These are phyloP conservation scores for Solanum boliviense DNA, from an alignment of 257 asterid genomes.

Conservation along the genomic window DNA sequence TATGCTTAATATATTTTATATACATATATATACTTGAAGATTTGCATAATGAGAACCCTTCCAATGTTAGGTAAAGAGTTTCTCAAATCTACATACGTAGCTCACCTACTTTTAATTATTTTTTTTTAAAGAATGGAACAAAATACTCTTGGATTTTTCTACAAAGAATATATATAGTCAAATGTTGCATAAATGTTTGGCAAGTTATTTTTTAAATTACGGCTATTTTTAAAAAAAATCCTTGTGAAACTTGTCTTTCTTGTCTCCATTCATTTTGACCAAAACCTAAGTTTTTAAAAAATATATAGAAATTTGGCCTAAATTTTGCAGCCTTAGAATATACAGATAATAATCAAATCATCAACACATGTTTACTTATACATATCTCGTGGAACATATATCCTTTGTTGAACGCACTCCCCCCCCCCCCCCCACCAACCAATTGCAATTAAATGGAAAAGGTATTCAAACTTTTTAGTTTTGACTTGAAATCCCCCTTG, in stretches of 20 bases:
- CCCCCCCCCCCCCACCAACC: neutral
- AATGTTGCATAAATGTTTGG: neutral
- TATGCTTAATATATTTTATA: neutral
- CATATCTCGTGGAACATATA: neutral
- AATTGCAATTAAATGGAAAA: neutral
- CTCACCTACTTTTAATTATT: neutral
- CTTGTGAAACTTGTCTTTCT: neutral
- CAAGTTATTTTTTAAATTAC: neutral
- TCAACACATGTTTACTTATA: neutral
- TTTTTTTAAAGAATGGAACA: neutral
- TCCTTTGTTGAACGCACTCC: neutral
- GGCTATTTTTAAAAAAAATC: neutral
- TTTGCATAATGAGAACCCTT: neutral
- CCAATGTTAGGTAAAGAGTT: conserved; percentile 1
- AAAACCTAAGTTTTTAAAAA: neutral
- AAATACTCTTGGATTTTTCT: neutral
- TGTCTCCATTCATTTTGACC: neutral
- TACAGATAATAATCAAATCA: neutral
- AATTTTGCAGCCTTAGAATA: neutral
- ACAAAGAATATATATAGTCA: neutral
- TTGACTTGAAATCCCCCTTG: neutral
- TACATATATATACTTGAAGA: neutral
- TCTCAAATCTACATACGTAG: neutral
- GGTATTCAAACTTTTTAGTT: neutral
- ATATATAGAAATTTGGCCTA: neutral